A percentile compares a stretch with the other conserved stretches of the same genome.
These are phyloP conservation scores for Tulasnella sp. DNA, from an alignment of 768 basidiomycete genomes.

Conservation along the genomic window DNA sequence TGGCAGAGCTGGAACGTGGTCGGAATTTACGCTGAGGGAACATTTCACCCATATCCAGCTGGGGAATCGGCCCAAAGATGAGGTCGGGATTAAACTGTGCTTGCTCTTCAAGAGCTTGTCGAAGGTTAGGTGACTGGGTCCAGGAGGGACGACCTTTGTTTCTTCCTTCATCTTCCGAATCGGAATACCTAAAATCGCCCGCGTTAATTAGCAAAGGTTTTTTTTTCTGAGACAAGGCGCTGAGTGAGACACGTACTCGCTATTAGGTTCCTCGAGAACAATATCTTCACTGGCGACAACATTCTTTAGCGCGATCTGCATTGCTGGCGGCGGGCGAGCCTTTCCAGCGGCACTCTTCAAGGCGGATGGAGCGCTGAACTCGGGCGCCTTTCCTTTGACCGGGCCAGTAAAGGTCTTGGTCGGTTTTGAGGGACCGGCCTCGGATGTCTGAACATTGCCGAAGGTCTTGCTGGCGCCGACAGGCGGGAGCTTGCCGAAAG, in stretches of 20 bases:
- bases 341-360: constrained; percentile 7
- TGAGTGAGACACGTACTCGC: constrained; percentile 44
- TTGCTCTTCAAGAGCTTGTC: constrained; percentile 70
- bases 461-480: neutral
- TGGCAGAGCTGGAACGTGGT: constrained; percentile 86
- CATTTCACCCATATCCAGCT: constrained; percentile 86
- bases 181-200: constrained; percentile 54
- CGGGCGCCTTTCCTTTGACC: constrained; percentile 21
- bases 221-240: neutral
- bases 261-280: constrained; percentile 90
- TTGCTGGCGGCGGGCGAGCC: constrained; percentile 56
- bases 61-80: constrained; percentile 83
- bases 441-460: constrained; percentile 18
- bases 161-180: constrained; percentile 86
- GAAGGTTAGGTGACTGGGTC: constrained; percentile 86
- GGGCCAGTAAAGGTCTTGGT: constrained; percentile 41
- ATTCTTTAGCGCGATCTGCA: constrained; percentile 38
- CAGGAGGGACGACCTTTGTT: constrained; percentile 74
- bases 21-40: constrained; percentile 78
- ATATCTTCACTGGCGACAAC: constrained; percentile 64
- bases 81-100: constrained; percentile 86
- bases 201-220: constrained; percentile 10
- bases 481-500: constrained; percentile 19
- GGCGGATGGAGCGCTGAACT: neutral
- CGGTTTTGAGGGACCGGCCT: constrained; percentile 23